Base-by-base conservation (phyloP, 2,329 filamentous ascomycete genomes). In the Sporothrix humicola region DNA sequence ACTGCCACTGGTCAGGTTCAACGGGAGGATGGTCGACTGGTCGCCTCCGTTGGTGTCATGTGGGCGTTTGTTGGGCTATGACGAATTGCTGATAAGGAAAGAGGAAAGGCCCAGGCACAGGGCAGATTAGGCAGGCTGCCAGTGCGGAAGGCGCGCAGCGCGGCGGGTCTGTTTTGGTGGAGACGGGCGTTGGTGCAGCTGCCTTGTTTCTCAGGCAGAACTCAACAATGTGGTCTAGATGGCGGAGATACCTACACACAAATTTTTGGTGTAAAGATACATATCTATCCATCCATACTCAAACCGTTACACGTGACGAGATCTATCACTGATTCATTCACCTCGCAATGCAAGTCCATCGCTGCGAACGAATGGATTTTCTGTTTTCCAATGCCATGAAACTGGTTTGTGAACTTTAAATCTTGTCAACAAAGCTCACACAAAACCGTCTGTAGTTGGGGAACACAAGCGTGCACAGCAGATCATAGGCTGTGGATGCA, bases 51-150 rank as follows among this genome's bases (percentile, higher is more conserved):
- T 17, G 8, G 37, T 37, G 73, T 74, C 73, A 74, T 72, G 73
- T 73, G 73, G 69, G 61, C 54, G 52, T 72, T 66, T 69, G 73
- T 72, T 74, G 70, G 73, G 70, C 65, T 65, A 72, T 72, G 73
- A 74, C 65, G 73, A 72, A 46, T 66, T 65, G 44, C 26, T 73
- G 65, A 73, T 73, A 70, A 73, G 54, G 44, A 69, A 37, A 37
- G 31, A 5, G 31, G 31, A 37, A 37, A 37, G 31, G 48, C 52
- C 61, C 23, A 65, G 44, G 65, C 50, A 73, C 65, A 69, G 54
- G 50, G 50, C 50, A 52, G 52, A 70, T 70, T 70, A 70, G 68
- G 66, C 66, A 69, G 66, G 50, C 50, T 58, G 68, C 44, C 37
- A 59, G 20, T 58, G 26, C 71, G 71, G 58, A 56, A 72, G 37